Conservation (phyloP, 495 filamentous ascomycete species). For the Xylaria castorea region DNA sequence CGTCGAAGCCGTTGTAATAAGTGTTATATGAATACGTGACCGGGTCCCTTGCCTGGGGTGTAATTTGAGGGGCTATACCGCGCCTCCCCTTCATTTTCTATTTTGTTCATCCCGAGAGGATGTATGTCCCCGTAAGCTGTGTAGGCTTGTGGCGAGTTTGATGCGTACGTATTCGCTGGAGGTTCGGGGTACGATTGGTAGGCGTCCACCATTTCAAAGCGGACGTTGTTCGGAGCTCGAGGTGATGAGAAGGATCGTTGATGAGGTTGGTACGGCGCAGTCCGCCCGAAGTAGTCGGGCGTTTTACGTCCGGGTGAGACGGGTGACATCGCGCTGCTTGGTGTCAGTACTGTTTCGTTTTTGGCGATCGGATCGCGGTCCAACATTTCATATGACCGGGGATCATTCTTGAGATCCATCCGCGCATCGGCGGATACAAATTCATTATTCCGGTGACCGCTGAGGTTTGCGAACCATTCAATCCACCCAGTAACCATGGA, state of each 20-base stretch:
- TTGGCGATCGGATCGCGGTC: slow-evolving; percentile 57
- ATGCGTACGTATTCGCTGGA: slow-evolving; percentile 28
- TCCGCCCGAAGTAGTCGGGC: slow-evolving; percentile 57
- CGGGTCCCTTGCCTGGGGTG: slow-evolving; percentile 31
- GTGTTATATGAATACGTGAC: slow-evolving; percentile 39
- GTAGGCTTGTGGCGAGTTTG: slow-evolving; percentile 32
- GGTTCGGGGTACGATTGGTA: slow-evolving; percentile 36
- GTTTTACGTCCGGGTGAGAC: slow-evolving; percentile 46
- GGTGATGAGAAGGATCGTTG: slow-evolving; percentile 57
- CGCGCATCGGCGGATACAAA: slow-evolving; percentile 89
- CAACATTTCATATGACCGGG: slow-evolving; percentile 85
- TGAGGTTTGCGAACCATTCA: slow-evolving; percentile 57
- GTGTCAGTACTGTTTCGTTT: slow-evolving; percentile 53
- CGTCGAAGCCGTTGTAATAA: slow-evolving; percentile 7
- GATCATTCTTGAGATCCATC: slow-evolving; percentile 64
- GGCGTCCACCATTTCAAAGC: slow-evolving; percentile 49
- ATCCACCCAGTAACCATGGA: slow-evolving; percentile 87
- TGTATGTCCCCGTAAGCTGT: slow-evolving; percentile 47
- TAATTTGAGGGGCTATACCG: slow-evolving; percentile 35
- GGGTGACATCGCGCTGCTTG: slow-evolving; percentile 51
- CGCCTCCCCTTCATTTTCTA: slow-evolving; percentile 43
- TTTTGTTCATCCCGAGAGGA: slow-evolving; percentile 55
- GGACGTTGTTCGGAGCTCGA: slow-evolving; percentile 46
- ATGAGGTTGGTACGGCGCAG: slow-evolving; percentile 53
- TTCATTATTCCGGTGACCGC: slow-evolving; percentile 63